phyloP scores from a whole-genome alignment of 208 protist species.

The Leishmania mexicana region DNA sequence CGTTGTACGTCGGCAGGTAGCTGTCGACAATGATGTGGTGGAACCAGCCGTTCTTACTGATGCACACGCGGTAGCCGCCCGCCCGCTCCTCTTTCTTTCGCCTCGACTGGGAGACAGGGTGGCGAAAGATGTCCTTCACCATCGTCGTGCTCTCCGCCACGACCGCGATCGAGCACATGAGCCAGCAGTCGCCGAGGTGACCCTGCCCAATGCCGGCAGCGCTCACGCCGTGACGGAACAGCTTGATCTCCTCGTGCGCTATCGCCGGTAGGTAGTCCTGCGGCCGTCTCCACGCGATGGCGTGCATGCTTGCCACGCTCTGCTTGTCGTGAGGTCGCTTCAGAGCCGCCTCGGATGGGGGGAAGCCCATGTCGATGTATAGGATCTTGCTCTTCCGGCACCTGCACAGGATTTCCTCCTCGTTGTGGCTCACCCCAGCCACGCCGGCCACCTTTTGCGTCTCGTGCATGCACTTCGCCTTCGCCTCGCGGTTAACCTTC shows the following conservation, averaged over 20 bases:
- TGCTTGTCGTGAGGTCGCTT: constrained; percentile 34
- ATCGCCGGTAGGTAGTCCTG: constrained; percentile 47
- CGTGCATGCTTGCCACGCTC: constrained; percentile 16
- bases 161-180: constrained; percentile 56
- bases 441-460: constrained; percentile 19
- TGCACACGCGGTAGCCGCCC: constrained; percentile 45
- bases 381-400: constrained; percentile 48
- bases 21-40: constrained; percentile 57
- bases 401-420: constrained; percentile 39
- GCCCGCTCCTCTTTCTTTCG: constrained; percentile 33
- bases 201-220: constrained; percentile 55
- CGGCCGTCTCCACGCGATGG: constrained; percentile 62
- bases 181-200: constrained; percentile 69
- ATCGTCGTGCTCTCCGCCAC: constrained; percentile 44
- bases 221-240: constrained; percentile 42
- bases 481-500: constrained; percentile 27
- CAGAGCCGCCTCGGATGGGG: constrained; percentile 38
- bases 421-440: constrained; percentile 21
- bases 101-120: constrained; percentile 35
- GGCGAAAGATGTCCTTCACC: constrained; percentile 40
- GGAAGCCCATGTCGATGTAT: constrained; percentile 63
- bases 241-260: constrained; percentile 33
- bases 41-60: constrained; percentile 63
- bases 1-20: constrained; percentile 48
- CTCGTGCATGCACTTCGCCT: constrained; percentile 29